Percentiles rank a stretch among this genome's conserved stretches.
Evolutionary conservation across 2,329 filamentous ascomycete genomes (phyloP).

Genomic region (Microsporum audouinii): DNA sequence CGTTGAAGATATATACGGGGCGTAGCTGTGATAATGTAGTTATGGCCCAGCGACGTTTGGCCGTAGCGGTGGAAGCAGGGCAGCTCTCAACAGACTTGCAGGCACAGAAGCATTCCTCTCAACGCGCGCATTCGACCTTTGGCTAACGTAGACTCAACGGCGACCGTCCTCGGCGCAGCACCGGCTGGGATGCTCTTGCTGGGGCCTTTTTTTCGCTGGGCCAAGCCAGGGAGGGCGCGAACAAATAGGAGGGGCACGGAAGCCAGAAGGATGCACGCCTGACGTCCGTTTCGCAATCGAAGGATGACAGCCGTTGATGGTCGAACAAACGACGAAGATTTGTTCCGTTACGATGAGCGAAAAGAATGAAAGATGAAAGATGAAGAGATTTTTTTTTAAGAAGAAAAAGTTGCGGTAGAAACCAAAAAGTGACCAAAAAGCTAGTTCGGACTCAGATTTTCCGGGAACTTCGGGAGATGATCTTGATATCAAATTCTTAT

Average conservation of each 20-base stretch:
- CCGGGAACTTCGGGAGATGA: neutral
- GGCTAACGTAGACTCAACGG: neutral
- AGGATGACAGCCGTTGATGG: neutral
- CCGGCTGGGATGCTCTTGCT: neutral
- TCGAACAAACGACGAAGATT: neutral
- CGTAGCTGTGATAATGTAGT: neutral
- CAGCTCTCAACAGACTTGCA: neutral
- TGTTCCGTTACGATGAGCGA: neutral
- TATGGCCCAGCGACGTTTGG: neutral
- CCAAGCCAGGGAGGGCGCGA: neutral
- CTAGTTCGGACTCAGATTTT: neutral
- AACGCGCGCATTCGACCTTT: neutral
- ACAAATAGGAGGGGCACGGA: constrained; percentile 1
- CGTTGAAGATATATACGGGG: neutral
- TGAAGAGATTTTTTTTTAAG: neutral
- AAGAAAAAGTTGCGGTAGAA: neutral
- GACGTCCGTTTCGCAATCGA: neutral
- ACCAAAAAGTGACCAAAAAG: neutral
- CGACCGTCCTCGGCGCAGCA: neutral
- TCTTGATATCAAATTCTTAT: neutral
- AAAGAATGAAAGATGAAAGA: neutral
- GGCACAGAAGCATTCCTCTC: neutral
- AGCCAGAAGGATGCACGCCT: neutral
- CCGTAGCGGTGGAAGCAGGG: neutral
- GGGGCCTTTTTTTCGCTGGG: neutral